Percentiles rank a stretch among this genome's conserved stretches.
Conservation (phyloP, 805 yeast genomes). For the Pichia kluyveri region DNA sequence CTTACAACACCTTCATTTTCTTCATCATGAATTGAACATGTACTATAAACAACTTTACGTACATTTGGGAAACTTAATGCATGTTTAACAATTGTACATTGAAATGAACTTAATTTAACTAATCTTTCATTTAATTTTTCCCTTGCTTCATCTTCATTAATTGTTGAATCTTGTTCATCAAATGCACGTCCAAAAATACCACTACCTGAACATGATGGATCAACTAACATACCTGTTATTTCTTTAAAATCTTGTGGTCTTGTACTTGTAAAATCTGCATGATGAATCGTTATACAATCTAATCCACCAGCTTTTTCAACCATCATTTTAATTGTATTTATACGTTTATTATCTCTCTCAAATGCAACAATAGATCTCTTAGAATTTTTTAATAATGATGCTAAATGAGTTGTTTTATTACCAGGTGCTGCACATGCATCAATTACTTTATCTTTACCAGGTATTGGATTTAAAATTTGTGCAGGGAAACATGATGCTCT, state of each 20-base stretch:
- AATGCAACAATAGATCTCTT: slow-evolving; percentile 62
- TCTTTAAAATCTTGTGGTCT: slow-evolving; percentile 50
- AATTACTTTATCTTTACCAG: slow-evolving; percentile 51
- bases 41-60: slow-evolving; percentile 75
- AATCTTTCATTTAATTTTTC: slow-evolving; percentile 48
- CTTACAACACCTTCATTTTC: slow-evolving; percentile 92
- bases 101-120: slow-evolving; percentile 73
- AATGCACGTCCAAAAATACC: slow-evolving; percentile 90
- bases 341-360: slow-evolving; percentile 74
- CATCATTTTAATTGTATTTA: slow-evolving; percentile 66
- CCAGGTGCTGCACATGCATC: slow-evolving; percentile 99
- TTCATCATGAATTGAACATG: slow-evolving; percentile 89
- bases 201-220: slow-evolving; percentile 96
- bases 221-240: slow-evolving; percentile 79
- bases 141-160: slow-evolving; percentile 33
- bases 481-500: slow-evolving; percentile 97
- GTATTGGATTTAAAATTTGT: slow-evolving; percentile 55
- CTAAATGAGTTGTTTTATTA: slow-evolving; percentile 90
- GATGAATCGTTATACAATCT: slow-evolving; percentile 32
- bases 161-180: slow-evolving; percentile 32
- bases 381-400: slow-evolving; percentile 44
- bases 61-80: slow-evolving; percentile 79
- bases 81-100: slow-evolving; percentile 78
- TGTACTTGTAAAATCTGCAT: slow-evolving; percentile 54
- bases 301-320: slow-evolving; percentile 64